These are phyloP conservation scores for Endotrypanum monterogeii DNA, from an alignment of 208 protist species.

Conservation along the genomic window DNA sequence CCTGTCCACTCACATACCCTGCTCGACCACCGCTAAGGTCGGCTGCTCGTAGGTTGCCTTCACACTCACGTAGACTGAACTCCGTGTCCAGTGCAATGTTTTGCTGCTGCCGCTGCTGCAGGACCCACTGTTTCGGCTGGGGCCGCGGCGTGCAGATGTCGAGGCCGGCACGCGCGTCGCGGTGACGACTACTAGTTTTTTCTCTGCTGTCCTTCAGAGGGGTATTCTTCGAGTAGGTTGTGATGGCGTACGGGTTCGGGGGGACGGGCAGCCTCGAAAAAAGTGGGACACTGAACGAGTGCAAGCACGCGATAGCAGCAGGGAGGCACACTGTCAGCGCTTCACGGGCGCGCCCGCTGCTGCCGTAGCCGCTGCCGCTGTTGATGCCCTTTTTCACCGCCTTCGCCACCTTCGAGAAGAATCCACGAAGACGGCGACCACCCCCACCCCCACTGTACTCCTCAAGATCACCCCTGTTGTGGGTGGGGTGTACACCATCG, in stretches of 20 bases:
- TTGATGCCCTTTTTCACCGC: conserved; percentile 37
- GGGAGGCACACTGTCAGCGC: conserved; percentile 32
- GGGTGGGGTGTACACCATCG: background rate
- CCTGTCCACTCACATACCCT: conserved; percentile 10
- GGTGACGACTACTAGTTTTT: background rate
- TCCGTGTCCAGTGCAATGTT: conserved; percentile 21
- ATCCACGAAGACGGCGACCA: conserved; percentile 31
- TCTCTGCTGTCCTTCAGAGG: background rate
- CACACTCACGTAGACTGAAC: conserved; percentile 24
- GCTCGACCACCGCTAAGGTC: conserved; percentile 7
- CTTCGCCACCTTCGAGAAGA: conserved; percentile 72
- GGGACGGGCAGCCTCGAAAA: conserved; percentile 11
- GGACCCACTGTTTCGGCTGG: conserved; percentile 20
- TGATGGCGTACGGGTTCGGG: conserved; percentile 7
- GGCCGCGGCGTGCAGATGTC: background rate
- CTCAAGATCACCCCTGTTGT: background rate
- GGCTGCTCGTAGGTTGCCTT: background rate
- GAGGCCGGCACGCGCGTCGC: background rate
- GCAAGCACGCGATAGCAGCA: conserved; percentile 18
- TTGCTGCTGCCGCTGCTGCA: conserved; percentile 28
- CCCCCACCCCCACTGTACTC: conserved; percentile 10
- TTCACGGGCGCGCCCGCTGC: conserved; percentile 10
- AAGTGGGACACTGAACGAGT: conserved; percentile 16
- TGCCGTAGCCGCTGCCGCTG: background rate
- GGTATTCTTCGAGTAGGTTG: background rate